Conservation (phyloP, 108 stramenopile genomes). For the Cyclotella atomus region DNA sequence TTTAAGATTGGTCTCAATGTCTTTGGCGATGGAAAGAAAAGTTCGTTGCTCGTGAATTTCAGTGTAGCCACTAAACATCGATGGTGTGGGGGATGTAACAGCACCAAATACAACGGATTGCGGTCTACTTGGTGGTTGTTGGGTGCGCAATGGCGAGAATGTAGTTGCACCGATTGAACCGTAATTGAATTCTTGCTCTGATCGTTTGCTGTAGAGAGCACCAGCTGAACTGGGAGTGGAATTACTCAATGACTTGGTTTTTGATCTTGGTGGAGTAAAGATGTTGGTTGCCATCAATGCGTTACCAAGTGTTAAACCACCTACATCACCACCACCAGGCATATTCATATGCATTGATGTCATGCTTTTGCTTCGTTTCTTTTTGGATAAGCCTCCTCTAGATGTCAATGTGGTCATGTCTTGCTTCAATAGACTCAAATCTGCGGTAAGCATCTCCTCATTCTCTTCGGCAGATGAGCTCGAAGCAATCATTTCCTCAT, state of each 20-base stretch:
- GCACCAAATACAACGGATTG: slow-evolving; percentile 7
- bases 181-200: slow-evolving; percentile 12
- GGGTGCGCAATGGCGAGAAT: neutral
- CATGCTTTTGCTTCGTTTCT: slow-evolving; percentile 13
- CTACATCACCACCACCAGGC: neutral
- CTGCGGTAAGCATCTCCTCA: neutral
- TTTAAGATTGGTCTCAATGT: neutral
- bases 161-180: slow-evolving; percentile 25
- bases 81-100: slow-evolving; percentile 6
- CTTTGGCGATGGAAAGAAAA: neutral
- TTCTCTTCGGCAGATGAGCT: neutral
- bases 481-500: neutral
- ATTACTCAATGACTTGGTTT: neutral
- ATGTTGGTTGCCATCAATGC: slow-evolving; percentile 27
- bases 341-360: no score
- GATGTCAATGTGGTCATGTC: neutral
- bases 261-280: slow-evolving; percentile 16
- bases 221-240: slow-evolving; percentile 11
- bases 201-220: neutral
- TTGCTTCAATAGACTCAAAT: neutral
- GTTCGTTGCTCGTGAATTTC: neutral
- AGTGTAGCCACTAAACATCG: slow-evolving; percentile 8
- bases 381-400: neutral
- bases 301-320: slow-evolving; percentile 9
- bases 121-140: neutral